Conservation (phyloP, 805 yeast genomes). For the Hermanozyma aechmeae region DNA sequence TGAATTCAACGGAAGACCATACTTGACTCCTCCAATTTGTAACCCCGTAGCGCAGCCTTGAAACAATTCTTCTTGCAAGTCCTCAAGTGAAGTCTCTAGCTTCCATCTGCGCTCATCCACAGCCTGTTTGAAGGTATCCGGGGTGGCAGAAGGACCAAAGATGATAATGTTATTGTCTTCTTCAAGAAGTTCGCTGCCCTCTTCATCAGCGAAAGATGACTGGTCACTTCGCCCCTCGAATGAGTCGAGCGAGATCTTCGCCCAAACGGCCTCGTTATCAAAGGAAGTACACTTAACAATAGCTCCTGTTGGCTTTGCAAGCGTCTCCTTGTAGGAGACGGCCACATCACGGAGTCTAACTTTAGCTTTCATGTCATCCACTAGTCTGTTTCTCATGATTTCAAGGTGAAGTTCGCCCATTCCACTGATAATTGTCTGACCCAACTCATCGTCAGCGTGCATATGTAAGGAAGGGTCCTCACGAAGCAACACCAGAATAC, state of each 20-base stretch:
- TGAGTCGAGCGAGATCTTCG: slow-evolving; percentile 21
- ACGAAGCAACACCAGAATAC: slow-evolving; percentile 54
- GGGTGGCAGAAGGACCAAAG: slow-evolving; percentile 22
- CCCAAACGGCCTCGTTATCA: slow-evolving; percentile 13
- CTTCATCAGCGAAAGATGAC: slow-evolving; percentile 25
- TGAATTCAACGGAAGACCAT: slow-evolving; percentile 52
- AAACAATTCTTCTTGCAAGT: slow-evolving; percentile 42
- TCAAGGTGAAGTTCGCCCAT: slow-evolving; percentile 97
- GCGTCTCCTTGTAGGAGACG: slow-evolving; percentile 82
- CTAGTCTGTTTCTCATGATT: slow-evolving; percentile 69
- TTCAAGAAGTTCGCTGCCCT: slow-evolving; percentile 28
- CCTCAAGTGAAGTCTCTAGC: slow-evolving; percentile 33
- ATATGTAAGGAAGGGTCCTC: slow-evolving; percentile 88
- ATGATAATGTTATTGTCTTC: slow-evolving; percentile 40
- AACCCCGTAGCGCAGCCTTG: slow-evolving; percentile 55
- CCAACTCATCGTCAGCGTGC: slow-evolving; percentile 70
- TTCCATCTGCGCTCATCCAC: slow-evolving; percentile 40
- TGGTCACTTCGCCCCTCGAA: slow-evolving; percentile 29
- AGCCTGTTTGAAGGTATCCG: slow-evolving; percentile 14
- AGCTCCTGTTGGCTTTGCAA: slow-evolving; percentile 13
- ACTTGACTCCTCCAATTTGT: slow-evolving; percentile 58
- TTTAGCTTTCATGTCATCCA: slow-evolving; percentile 76
- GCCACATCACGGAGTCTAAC: slow-evolving; percentile 74
- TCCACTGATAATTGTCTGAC: slow-evolving; percentile 83
- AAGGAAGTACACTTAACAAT: slow-evolving; percentile 9